Evolutionary conservation across 2,329 filamentous ascomycete species (phyloP).

Genomic region (Xylariaceae sp.): DNA sequence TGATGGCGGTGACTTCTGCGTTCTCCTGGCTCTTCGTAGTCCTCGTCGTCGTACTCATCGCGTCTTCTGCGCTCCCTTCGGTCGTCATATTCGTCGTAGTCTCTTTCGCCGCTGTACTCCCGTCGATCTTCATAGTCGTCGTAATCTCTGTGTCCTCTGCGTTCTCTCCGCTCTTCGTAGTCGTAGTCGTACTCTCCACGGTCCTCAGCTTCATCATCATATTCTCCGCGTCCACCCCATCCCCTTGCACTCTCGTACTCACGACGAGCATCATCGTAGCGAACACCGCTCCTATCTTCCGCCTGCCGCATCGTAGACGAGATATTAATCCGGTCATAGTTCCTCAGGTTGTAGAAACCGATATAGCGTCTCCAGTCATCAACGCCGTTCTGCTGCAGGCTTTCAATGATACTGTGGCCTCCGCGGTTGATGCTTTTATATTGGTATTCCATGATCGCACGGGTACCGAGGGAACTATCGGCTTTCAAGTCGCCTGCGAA

Average conservation of each 20-base stretch:
- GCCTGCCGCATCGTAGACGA: constrained; percentile 55
- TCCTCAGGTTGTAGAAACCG: constrained; percentile 78
- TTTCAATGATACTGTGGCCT: constrained; percentile 71
- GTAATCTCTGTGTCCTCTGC: constrained; percentile 12
- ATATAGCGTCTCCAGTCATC: constrained; percentile 67
- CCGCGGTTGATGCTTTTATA: constrained; percentile 75
- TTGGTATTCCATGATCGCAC: constrained; percentile 86
- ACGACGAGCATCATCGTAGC: constrained; percentile 60
- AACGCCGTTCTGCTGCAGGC: constrained; percentile 58
- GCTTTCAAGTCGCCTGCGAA: constrained; percentile 75
- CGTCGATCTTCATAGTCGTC: neutral
- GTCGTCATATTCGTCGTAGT: neutral
- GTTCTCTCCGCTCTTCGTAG: constrained; percentile 38
- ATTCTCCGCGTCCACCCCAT: constrained; percentile 50
- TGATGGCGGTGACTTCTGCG: constrained; percentile 6
- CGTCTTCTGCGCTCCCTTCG: constrained; percentile 29
- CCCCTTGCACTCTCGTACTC: constrained; percentile 55
- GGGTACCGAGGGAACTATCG: constrained; percentile 67
- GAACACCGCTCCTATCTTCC: constrained; percentile 58
- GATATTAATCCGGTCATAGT: constrained; percentile 76
- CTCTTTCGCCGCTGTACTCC: neutral
- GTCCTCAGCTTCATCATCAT: constrained; percentile 39
- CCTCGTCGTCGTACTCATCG: constrained; percentile 59
- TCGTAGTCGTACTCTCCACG: constrained; percentile 21
- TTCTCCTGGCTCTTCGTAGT: constrained; percentile 40